Conservation (phyloP, 495 filamentous ascomycete species). For the Melanomma pulvis-pyrius region DNA sequence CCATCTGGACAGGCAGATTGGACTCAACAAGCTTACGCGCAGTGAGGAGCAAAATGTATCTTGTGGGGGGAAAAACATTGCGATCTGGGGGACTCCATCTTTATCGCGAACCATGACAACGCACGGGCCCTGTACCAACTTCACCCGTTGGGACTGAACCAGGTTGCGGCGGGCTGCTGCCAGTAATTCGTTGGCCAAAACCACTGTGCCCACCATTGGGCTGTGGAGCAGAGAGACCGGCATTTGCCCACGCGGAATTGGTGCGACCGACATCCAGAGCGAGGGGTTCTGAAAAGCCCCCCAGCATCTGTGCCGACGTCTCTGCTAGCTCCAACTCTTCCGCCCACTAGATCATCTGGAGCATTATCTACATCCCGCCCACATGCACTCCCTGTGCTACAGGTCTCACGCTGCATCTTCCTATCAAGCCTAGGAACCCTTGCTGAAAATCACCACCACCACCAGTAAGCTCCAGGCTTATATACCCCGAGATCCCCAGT, state of each 20-base stretch:
- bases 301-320: neutral
- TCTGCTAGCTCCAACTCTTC: neutral
- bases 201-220: neutral
- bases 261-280: neutral
- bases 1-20: neutral
- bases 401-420: constrained; percentile 5
- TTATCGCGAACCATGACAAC: too few species aligned
- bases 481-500: neutral
- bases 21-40: neutral
- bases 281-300: neutral
- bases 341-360: constrained; percentile 6
- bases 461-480: neutral
- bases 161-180: neutral
- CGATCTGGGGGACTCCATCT: too few species aligned
- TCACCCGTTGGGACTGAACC: neutral
- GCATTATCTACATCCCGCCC: constrained; percentile 1
- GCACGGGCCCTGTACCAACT: too few species aligned
- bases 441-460: constrained; percentile 4
- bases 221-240: neutral
- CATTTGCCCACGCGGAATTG: neutral
- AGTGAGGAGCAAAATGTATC: neutral
- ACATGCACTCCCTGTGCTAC: neutral
- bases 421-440: constrained; percentile 18
- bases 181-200: neutral
- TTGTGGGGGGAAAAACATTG: too few species aligned